Percentiles rank a stretch among this genome's conserved stretches.
phyloP scores from a whole-genome alignment of 805 yeast genomes.

The Metschnikowia gruessii region DNA sequence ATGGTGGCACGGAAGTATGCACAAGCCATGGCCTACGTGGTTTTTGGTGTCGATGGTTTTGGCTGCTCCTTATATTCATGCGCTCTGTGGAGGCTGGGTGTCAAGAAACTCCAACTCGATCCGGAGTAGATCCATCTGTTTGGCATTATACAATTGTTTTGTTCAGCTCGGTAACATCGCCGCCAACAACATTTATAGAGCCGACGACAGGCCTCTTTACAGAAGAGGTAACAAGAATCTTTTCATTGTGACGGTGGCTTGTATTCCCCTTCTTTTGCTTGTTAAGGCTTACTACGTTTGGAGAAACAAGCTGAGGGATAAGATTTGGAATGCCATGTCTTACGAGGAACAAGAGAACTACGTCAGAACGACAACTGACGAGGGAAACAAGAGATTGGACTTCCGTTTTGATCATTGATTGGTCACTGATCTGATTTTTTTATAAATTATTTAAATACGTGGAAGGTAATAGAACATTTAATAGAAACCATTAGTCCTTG shows the following conservation, averaged over 20 bases:
- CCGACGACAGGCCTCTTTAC: slow-evolving; percentile 58
- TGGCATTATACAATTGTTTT: slow-evolving; percentile 63
- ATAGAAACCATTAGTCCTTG: no score
- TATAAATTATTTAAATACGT: background rate
- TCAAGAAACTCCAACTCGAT: slow-evolving; percentile 63
- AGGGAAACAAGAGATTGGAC: slow-evolving; percentile 60
- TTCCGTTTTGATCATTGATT: slow-evolving; percentile 30
- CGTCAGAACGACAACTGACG: slow-evolving; percentile 43
- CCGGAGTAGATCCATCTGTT: slow-evolving; percentile 60
- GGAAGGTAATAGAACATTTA: background rate
- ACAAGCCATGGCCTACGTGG: slow-evolving; percentile 42
- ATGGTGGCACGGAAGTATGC: slow-evolving; percentile 42
- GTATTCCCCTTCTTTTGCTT: slow-evolving; percentile 19
- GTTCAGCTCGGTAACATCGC: slow-evolving; percentile 58
- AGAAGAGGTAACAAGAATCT: slow-evolving; percentile 51
- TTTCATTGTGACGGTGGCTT: slow-evolving; percentile 29
- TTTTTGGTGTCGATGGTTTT: slow-evolving; percentile 37
- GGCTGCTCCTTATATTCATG: slow-evolving; percentile 50
- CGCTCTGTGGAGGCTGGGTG: slow-evolving; percentile 57
- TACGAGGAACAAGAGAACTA: slow-evolving; percentile 51
- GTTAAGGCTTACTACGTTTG: slow-evolving; percentile 38
- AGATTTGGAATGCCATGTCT: slow-evolving; percentile 50
- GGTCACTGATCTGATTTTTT: slow-evolving; percentile 23
- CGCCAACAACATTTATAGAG: slow-evolving; percentile 54
- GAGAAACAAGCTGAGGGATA: slow-evolving; percentile 44